These are phyloP conservation scores for Heliamphora pulchella DNA, from an alignment of 179 eudicot species.

Conservation along the genomic window DNA sequence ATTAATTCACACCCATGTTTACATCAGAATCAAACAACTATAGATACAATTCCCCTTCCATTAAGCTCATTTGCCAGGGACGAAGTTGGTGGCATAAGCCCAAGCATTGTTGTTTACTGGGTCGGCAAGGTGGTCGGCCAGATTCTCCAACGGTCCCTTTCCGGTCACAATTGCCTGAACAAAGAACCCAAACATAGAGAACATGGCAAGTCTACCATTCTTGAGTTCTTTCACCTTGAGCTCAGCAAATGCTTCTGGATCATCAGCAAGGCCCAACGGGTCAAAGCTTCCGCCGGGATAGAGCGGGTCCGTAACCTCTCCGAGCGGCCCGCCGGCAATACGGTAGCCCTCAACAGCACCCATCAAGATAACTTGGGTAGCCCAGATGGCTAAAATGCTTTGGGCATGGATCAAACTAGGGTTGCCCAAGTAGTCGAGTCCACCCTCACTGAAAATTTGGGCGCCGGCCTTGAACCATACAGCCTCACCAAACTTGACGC, in stretches of 20 bases:
- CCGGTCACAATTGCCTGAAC: slow-evolving; percentile 70
- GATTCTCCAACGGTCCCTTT: slow-evolving; percentile 71
- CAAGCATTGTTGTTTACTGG: slow-evolving; percentile 75
- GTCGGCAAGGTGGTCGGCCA: slow-evolving; percentile 66
- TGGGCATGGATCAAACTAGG: slow-evolving; percentile 79
- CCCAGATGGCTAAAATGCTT: slow-evolving; percentile 69
- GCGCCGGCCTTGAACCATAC: slow-evolving; percentile 90
- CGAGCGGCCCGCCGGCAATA: slow-evolving; percentile 67
- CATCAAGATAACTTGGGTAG: slow-evolving; percentile 57
- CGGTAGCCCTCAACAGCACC: slow-evolving; percentile 69
- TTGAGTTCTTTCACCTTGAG: slow-evolving; percentile 74
- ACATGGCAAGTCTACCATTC: slow-evolving; percentile 67
- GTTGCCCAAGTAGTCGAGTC: slow-evolving; percentile 77
- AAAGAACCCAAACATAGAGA: slow-evolving; percentile 70
- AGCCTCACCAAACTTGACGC: slow-evolving; percentile 58
- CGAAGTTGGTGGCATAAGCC: slow-evolving; percentile 74
- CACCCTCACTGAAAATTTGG: slow-evolving; percentile 73
- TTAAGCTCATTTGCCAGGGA: slow-evolving; percentile 38
- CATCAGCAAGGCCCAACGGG: slow-evolving; percentile 64
- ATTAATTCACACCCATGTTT: slow-evolving; percentile 10
- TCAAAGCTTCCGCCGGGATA: slow-evolving; percentile 72
- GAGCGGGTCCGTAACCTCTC: slow-evolving; percentile 56
- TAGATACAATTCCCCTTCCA: not conserved
- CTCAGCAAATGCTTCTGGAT: slow-evolving; percentile 70
- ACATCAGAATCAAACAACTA: not conserved